Evolutionary conservation across 305 asterid genomes (phyloP), one percentile per base, ranked within the genome.

Genomic region (Solanum aculeatissimum): DNA sequence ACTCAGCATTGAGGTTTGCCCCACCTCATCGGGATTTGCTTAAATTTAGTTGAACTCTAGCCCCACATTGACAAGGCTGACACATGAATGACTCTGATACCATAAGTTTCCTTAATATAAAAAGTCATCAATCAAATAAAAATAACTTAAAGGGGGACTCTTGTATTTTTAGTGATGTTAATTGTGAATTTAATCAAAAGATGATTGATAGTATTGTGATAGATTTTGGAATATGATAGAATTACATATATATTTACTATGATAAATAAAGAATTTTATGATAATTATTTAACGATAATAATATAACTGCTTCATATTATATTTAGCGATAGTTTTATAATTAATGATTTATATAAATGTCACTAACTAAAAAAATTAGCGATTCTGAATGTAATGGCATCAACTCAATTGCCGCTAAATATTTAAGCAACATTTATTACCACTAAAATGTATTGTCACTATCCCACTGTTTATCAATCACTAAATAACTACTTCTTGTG

Each of bases 311-410:
- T 1, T 13, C n/a, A n/a, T n/a, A 57, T 23, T 57, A 57, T 57
- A n/a, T 57, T n/a, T 57, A 57, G 27, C 63, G 2, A 13, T n/a
- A n/a, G 3, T 57, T 40, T 40, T 40, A 40, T 40, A 5, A 40
- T 7, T 1, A 55, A n/a, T 5, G 21, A 6, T 9, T 2, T 57
- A n/a, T 57, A 57, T 57, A 57, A n/a, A 55, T n/a, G 9, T 57
- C 0, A 0, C 6, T 57, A 57, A 0, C 14, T 57, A 54, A 57
- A 57, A 12, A 0, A 1, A 10, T 11, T 45, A 0, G 0, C 14
- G 0, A 55, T 0, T 8, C 32, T 55, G 1, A 19, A 19, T 55
- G 12, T 1, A 55, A 55, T 55, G 13, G 8, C 6, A 57, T n/a
- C 9, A 57, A 57, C 27, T 57, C 27, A 9, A n/a, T n/a, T 57